Base-by-base conservation (phyloP, 2,329 filamentous ascomycete genomes). In the Pyricularia sp. region DNA sequence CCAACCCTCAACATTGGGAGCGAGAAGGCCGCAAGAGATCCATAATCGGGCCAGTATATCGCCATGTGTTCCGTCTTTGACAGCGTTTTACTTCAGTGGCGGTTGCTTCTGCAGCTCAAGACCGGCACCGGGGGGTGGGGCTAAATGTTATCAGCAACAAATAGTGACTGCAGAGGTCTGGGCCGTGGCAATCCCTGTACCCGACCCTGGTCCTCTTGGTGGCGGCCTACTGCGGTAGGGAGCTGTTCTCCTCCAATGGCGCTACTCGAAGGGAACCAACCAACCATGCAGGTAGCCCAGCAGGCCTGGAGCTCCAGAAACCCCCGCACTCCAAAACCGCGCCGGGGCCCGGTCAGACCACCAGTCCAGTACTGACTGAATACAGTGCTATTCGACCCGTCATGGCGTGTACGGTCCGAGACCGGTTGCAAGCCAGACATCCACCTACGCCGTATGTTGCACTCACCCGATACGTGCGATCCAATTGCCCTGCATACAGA, bases 91-190 rank as follows among this genome's bases (percentile, higher is more conserved):
- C 59, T 63, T 63, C 25, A 20, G 59, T 63, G 59, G 59, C 59
- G 59, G 59, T 63, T 63, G 59, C 59, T 63, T 63, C 59, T 63
- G 59, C 59, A 63, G 59, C 59, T 63, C 25, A 5, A 25, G 58
- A 26, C 25, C 23, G 58, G 42, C 42, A n/a, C 58, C 58, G 23
- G 58, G 58, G 58, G 58, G 23, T 25, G 58, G 58, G 58, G 58
- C 58, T 20, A 61, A 26, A 61, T 61, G 58, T 61, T 61, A 69
- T 76, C 71, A 70, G 78, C 73, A 79, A 81, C 81, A 28, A 55
- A 20, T 55, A 30, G 25, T 17, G n/a, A 12, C 42, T 23, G 25
- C 17, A 30, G 28, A 55, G 65, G 65, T 36, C 31, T 66, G 59
- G 42, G 42, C 20, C 20, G 42, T 55, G 20, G 20, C 11, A 63